Evolutionary conservation across 2,329 filamentous ascomycete genomes (phyloP).

Genomic region (Teratosphaeria pseudoeucalypti): DNA sequence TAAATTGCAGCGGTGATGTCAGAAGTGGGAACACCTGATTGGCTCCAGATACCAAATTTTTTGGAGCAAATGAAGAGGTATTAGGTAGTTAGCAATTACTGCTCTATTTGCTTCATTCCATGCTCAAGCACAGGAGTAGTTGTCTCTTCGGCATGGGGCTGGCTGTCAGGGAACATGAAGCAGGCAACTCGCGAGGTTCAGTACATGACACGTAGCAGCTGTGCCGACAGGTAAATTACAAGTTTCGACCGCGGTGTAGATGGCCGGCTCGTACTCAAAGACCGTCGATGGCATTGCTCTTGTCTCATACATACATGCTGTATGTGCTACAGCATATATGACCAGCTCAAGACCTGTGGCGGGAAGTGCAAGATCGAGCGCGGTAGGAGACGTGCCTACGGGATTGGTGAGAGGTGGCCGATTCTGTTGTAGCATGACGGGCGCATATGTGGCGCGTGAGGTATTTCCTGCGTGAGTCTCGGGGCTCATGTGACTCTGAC

Average conservation of each 20-base stretch:
- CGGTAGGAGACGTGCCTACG: conserved; percentile 16
- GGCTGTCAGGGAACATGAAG: neutral
- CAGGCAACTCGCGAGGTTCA: neutral
- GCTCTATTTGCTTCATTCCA: neutral
- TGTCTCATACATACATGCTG: conserved; percentile 12
- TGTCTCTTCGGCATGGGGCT: neutral
- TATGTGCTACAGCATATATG: conserved; percentile 5
- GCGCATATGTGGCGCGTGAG: neutral
- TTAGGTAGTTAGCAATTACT: neutral
- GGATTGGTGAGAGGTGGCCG: neutral
- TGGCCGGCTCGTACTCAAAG: conserved; percentile 22
- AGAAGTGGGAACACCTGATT: neutral
- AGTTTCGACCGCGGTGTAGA: conserved; percentile 10
- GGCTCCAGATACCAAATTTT: neutral
- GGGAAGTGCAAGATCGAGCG: conserved; percentile 18
- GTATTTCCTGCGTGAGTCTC: neutral
- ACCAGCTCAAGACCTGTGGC: conserved; percentile 23
- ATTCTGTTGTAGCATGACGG: neutral
- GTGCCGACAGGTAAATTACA: conserved; percentile 24
- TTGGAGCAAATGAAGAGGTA: neutral
- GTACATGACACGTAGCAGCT: neutral
- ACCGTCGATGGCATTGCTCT: conserved; percentile 19
- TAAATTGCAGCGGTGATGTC: neutral
- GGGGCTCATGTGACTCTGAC: no score
- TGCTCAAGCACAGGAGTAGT: neutral